Base-by-base conservation (phyloP, 2,329 filamentous ascomycete genomes). In the Phialocephala subalpina region DNA sequence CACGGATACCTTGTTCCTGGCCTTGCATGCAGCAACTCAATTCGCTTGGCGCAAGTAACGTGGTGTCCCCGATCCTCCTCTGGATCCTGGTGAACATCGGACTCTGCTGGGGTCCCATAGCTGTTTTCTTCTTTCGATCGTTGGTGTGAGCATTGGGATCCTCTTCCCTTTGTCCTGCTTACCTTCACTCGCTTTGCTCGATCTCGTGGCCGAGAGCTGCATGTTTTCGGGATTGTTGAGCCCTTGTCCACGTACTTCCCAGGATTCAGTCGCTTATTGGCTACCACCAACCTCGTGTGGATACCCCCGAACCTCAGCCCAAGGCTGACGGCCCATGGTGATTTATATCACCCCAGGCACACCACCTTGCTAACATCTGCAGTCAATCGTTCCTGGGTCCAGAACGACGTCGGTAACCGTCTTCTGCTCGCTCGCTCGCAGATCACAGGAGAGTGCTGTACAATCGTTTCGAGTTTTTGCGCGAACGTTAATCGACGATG, bases 91-190 rank as follows among this genome's bases (percentile, higher is more conserved):
- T 47, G n/a, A 12, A n/a, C 38, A 38, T 49, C 47, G 58, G 42
- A 18, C 40, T n/a, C 14, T 47, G 57, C 69, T 45, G 60, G 70
- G 69, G 62, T 63, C 58, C 65, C 72, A 72, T 73, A 73, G 70
- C 72, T 73, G 63, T 73, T 73, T 73, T 56, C 70, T 70, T 67
- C 58, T 70, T 73, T 61, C 60, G 70, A 69, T 29, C 47, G 29
- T 47, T 58, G 45, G 33, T 22, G 52, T 53, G 62, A 66, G 53
- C 45, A 40, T 33, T 57, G 49, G 22, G 57, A 59, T 42, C n/a
- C 49, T 64, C 49, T 35, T 55, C 62, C 56, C 25, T 27, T 52
- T 53, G 18, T 53, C 49, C 49, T 53, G 49, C 49, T 33, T 29
- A 53, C 59, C 58, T 58, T 63, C 63, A 63, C 40, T 60, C 60